phyloP scores from a whole-genome alignment of 495 filamentous ascomycete genomes.

The Annulohypoxylon moriforme region DNA sequence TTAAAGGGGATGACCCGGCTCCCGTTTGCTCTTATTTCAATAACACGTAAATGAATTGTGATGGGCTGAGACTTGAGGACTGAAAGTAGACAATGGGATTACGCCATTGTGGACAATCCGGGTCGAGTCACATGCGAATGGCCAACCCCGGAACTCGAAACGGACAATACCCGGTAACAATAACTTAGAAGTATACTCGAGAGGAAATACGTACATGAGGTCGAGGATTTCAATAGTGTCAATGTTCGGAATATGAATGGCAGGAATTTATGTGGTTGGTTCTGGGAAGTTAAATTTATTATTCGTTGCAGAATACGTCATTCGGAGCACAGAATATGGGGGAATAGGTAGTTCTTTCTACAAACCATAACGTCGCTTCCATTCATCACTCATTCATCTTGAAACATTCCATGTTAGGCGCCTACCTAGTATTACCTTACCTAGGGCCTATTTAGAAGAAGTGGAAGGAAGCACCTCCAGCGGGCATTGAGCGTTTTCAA shows the following conservation, averaged over 20 bases:
- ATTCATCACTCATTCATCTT: background rate
- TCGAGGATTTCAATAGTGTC: background rate
- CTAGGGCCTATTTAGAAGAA: background rate
- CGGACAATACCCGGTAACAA: background rate
- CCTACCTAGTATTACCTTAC: background rate
- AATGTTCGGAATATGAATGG: background rate
- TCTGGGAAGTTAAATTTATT: background rate
- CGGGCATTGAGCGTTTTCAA: background rate
- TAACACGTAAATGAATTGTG: background rate
- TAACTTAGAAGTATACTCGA: background rate
- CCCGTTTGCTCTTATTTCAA: background rate
- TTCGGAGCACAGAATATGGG: background rate
- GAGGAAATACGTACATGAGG: background rate
- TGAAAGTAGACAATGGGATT: background rate
- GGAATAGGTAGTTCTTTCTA: background rate
- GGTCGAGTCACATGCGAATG: conserved; percentile 13
- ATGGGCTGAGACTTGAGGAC: background rate
- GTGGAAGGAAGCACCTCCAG: background rate
- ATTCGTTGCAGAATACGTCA: background rate
- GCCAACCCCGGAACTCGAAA: background rate
- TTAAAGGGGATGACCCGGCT: background rate
- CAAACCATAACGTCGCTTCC: conserved; percentile 1
- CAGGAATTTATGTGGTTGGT: background rate
- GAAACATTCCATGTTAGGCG: background rate
- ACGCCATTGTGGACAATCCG: background rate